Percentiles rank a stretch among this genome's conserved stretches.
phyloP scores from a whole-genome alignment of 768 basidiomycete genomes.

The Austroboletus festivus region DNA sequence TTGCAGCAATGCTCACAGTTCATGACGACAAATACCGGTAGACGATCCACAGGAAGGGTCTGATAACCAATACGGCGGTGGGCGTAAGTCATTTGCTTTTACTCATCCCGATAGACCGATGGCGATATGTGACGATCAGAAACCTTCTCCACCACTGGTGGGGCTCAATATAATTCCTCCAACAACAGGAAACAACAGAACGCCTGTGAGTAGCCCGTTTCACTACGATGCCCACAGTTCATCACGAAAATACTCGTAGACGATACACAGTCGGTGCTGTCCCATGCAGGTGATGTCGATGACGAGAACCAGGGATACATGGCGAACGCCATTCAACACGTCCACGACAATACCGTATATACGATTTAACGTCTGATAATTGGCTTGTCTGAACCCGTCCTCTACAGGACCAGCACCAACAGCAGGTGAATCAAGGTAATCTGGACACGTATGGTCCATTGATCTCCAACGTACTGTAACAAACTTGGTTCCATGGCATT shows the following conservation, averaged over 20 bases:
- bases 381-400: not conserved
- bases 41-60: no score
- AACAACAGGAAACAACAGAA: conserved; percentile 37
- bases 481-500: not conserved
- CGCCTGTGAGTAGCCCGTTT: conserved; percentile 20
- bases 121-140: conserved; percentile 30
- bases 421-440: conserved; percentile 10
- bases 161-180: conserved; percentile 59
- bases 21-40: no score
- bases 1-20: no score
- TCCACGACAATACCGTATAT: conserved; percentile 20
- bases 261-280: conserved; percentile 59
- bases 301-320: conserved; percentile 10
- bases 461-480: conserved; percentile 13
- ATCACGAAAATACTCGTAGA: conserved; percentile 38
- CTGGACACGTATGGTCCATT: conserved; percentile 21
- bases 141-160: conserved; percentile 55
- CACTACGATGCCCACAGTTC: conserved; percentile 5
- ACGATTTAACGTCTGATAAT: not conserved
- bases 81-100: no score
- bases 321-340: conserved; percentile 19
- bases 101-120: not conserved
- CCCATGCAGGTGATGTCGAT: conserved; percentile 38
- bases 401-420: conserved; percentile 13
- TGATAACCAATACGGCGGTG: no score